Conservation (phyloP, 2,329 filamentous ascomycete species). For the Aspergillus cejpii region DNA sequence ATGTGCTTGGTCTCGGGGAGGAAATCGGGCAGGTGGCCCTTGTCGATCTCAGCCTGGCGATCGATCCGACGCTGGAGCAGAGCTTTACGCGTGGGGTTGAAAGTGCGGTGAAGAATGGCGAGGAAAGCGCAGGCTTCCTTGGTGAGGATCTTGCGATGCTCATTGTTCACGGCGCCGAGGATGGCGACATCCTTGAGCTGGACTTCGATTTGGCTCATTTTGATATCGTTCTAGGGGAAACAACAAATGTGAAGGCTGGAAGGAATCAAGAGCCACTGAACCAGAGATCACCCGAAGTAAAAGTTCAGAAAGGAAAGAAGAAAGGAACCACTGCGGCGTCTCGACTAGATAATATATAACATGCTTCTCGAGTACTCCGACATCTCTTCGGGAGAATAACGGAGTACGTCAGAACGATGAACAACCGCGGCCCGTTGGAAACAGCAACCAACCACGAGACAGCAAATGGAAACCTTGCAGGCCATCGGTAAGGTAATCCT, state of each 20-base stretch:
- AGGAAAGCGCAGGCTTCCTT: constrained; percentile 88
- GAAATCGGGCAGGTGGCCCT: constrained; percentile 83
- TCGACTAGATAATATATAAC: constrained; percentile 10
- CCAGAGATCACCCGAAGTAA: not conserved
- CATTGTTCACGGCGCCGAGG: constrained; percentile 68
- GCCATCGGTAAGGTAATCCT: not conserved
- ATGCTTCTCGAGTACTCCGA: not conserved
- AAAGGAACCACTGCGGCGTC: constrained; percentile 2
- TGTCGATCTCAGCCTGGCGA: constrained; percentile 89
- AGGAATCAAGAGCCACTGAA: not conserved
- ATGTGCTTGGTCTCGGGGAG: constrained; percentile 92
- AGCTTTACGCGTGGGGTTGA: constrained; percentile 80
- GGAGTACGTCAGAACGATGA: constrained; percentile 15
- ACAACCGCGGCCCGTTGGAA: constrained; percentile 22
- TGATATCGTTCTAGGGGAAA: constrained; percentile 18
- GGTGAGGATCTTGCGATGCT: constrained; percentile 83
- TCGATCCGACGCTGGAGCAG: constrained; percentile 79
- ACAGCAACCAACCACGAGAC: not conserved
- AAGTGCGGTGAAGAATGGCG: constrained; percentile 87
- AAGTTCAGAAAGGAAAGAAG: not conserved
- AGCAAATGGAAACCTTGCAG: not conserved
- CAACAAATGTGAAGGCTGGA: not conserved
- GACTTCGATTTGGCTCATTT: constrained; percentile 63
- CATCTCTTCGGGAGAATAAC: constrained; percentile 6
- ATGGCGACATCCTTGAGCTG: constrained; percentile 85